phyloP scores from a whole-genome alignment of 345 rosid species.

The Citrus inodora region DNA sequence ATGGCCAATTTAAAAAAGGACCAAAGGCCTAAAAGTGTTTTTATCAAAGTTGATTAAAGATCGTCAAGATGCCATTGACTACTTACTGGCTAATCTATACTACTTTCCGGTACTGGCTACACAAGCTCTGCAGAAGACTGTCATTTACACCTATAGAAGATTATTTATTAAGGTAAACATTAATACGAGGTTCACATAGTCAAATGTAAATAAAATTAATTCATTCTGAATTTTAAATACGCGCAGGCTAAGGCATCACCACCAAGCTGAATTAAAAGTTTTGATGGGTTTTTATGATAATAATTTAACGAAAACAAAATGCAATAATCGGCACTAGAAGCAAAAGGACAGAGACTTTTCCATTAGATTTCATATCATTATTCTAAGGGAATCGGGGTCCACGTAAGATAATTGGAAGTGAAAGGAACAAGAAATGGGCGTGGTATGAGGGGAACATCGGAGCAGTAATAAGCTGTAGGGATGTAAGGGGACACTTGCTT shows the following conservation, averaged over 20 bases:
- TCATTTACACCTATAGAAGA: background rate
- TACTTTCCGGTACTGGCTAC: no score
- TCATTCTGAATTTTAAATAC: no score
- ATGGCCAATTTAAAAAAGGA: background rate
- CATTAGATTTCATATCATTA: background rate
- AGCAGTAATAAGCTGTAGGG: slow-evolving; percentile 57
- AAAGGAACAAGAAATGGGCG: slow-evolving; percentile 26
- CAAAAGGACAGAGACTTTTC: slow-evolving; percentile 2
- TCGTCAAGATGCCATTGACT: background rate
- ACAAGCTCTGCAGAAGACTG: background rate
- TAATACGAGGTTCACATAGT: no score
- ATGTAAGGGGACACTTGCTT: slow-evolving; percentile 51
- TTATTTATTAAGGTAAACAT: background rate
- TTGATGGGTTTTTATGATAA: no score
- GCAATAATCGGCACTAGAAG: background rate
- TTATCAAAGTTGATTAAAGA: background rate
- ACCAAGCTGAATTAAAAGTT: no score
- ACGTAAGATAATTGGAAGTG: slow-evolving; percentile 24
- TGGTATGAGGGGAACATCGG: slow-evolving; percentile 54
- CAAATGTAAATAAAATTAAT: no score
- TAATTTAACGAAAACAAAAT: slow-evolving; percentile 1
- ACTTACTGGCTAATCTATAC: background rate
- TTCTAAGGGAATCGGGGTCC: slow-evolving; percentile 11
- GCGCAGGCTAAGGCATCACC: no score
- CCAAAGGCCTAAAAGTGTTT: no score